A percentile compares a stretch with the other conserved stretches of the same genome.
Evolutionary conservation across 306 rosid species (phyloP).

Genomic region (Sicyos baderoa): DNA sequence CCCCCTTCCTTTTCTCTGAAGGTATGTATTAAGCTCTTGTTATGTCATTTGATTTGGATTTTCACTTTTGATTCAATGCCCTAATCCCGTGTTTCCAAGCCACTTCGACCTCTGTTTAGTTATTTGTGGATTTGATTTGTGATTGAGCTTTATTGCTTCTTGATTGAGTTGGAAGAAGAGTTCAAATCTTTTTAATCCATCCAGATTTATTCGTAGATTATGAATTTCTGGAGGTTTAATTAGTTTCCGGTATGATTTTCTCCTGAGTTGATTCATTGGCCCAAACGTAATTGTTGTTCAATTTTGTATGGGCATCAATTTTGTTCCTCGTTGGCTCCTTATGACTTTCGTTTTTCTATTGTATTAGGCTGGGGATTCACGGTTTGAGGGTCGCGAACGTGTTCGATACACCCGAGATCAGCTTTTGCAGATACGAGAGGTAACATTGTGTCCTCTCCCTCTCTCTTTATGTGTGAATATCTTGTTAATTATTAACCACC

Average conservation of each 20-base stretch:
- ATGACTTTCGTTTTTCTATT: background rate
- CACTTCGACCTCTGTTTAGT: background rate
- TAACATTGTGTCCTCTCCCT: constrained; percentile 20
- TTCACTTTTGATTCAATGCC: background rate
- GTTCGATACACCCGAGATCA: constrained; percentile 70
- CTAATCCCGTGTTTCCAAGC: background rate
- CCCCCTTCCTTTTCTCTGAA: constrained; percentile 46
- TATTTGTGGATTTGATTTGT: background rate
- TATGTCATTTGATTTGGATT: constrained; percentile 16
- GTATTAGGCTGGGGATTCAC: constrained; percentile 65
- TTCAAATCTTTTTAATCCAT: background rate
- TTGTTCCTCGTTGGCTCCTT: background rate
- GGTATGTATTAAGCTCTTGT: constrained; percentile 30
- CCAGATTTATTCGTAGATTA: background rate
- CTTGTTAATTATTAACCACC: background rate
- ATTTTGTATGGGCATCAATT: background rate
- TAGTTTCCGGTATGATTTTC: background rate
- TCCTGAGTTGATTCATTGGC: background rate
- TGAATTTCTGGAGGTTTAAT: background rate
- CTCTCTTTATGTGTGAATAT: background rate
- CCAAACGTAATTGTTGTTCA: constrained; percentile 1
- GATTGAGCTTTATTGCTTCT: constrained; percentile 4
- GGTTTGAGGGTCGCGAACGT: constrained; percentile 79
- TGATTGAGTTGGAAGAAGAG: constrained; percentile 6
- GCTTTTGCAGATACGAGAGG: constrained; percentile 70